A percentile compares a stretch with the other conserved stretches of the same genome.
These are phyloP conservation scores for Trichoderma reesei DNA, from an alignment of 495 filamentous ascomycete genomes.

Conservation along the genomic window DNA sequence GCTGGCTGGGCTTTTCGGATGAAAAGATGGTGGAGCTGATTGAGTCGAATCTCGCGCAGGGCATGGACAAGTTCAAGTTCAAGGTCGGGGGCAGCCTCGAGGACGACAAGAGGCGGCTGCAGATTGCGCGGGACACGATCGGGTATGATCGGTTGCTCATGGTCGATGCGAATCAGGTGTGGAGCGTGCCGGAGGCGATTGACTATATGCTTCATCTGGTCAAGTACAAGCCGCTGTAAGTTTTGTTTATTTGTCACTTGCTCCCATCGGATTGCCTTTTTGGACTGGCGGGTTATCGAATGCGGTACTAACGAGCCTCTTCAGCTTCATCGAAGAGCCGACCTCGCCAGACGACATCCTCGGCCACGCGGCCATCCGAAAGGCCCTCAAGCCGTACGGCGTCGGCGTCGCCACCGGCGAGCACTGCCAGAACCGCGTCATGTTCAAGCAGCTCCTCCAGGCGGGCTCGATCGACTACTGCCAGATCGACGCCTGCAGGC, in stretches of 20 bases:
- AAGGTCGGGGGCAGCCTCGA: constrained; percentile 75
- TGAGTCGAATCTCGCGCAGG: constrained; percentile 58
- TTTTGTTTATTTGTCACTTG: not conserved
- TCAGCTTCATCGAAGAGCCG: constrained; percentile 93
- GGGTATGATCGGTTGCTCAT: constrained; percentile 84
- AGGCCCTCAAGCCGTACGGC: constrained; percentile 62
- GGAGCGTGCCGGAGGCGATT: constrained; percentile 87
- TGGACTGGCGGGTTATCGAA: too few relatives aligned
- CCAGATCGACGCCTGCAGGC: constrained; percentile 87
- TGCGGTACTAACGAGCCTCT: not conserved
- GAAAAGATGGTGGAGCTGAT: constrained; percentile 70
- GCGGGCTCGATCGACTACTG: constrained; percentile 74
- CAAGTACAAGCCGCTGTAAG: constrained; percentile 62
- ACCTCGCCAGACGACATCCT: constrained; percentile 88
- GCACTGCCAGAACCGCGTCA: constrained; percentile 91
- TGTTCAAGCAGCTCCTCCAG: constrained; percentile 87
- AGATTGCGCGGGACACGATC: constrained; percentile 71
- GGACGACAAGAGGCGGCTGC: constrained; percentile 57
- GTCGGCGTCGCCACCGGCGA: constrained; percentile 92
- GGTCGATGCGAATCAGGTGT: constrained; percentile 94
- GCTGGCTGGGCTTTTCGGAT: constrained; percentile 82
- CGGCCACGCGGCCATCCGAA: constrained; percentile 74
- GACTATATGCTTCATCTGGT: constrained; percentile 74
- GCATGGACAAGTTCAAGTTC: constrained; percentile 84
- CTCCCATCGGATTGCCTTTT: too few relatives aligned